These are phyloP conservation scores for Colletotrichum magnum DNA, from an alignment of 2,329 filamentous ascomycete genomes.

Conservation along the genomic window DNA sequence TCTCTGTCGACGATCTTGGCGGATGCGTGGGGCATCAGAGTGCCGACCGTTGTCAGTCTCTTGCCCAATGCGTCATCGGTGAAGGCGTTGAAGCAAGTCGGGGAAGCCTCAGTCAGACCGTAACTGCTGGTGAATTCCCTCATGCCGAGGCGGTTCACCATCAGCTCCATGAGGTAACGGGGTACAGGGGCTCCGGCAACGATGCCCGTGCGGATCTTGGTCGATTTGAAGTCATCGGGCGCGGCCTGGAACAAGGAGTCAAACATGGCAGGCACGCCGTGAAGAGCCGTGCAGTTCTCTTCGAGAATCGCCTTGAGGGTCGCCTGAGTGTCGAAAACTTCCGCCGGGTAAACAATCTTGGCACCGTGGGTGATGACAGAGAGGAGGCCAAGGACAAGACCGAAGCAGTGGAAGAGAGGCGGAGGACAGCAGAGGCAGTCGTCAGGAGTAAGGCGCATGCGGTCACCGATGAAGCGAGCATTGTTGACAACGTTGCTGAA, in stretches of 20 bases:
- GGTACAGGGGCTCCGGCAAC: slow-evolving; percentile 85
- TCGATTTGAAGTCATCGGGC: slow-evolving; percentile 57
- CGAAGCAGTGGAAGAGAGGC: slow-evolving; percentile 89
- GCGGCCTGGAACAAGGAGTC: slow-evolving; percentile 72
- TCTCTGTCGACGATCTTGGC: slow-evolving; percentile 83
- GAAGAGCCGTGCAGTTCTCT: slow-evolving; percentile 80
- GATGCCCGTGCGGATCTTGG: slow-evolving; percentile 79
- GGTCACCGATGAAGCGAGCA: slow-evolving; percentile 79
- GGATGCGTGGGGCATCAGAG: slow-evolving; percentile 80
- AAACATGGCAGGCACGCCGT: slow-evolving; percentile 90
- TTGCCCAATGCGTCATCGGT: slow-evolving; percentile 78
- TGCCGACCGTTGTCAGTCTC: slow-evolving; percentile 80
- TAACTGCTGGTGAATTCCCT: slow-evolving; percentile 80
- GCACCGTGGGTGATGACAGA: slow-evolving; percentile 81
- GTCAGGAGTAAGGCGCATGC: slow-evolving; percentile 76
- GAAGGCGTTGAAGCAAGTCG: slow-evolving; percentile 86
- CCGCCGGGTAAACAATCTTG: slow-evolving; percentile 82
- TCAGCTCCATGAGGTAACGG: slow-evolving; percentile 79
- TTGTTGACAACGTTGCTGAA: slow-evolving; percentile 74
- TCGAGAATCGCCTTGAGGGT: slow-evolving; percentile 77
- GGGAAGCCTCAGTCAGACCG: slow-evolving; percentile 82
- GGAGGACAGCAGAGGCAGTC: slow-evolving; percentile 86
- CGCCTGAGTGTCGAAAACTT: slow-evolving; percentile 78
- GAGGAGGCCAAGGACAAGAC: slow-evolving; percentile 82
- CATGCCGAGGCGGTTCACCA: slow-evolving; percentile 82